Base-by-base conservation (phyloP, 73 alveolate genomes). In the Stentor coeruleus region DNA sequence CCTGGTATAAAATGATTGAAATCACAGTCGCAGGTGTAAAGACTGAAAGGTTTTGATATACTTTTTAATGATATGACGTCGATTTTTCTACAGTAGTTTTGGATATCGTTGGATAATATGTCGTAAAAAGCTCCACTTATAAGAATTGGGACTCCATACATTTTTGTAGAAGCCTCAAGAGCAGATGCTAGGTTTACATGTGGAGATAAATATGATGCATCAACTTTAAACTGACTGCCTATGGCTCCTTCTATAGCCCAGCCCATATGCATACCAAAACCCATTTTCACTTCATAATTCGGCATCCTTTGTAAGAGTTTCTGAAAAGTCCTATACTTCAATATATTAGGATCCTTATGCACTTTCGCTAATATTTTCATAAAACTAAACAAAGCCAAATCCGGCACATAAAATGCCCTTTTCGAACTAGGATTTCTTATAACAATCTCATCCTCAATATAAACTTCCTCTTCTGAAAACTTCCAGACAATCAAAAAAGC, bases 181-280 rank as follows among this genome's bases (percentile, higher is more conserved):
- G 57, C 31, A 2, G 85, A 59, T 15, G 91, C 83, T 30, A 60
- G 20, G 39, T 81, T 81, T 42, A 87, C 95, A 82, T 93, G 90
- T 28, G 98, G 95, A 2, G 95, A 87, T 39, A 93, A 87, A 85
- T 93, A 93, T 28, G 94, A 85, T 2, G 98, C 98, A 85, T 93
- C 98, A 59, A 93, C 88, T 85, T 93, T 93, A 77, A 83, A 93
- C 58, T 58, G 81, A 6, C 93, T 79, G n/a, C 98, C 98, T 0
- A 93, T 93, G 20, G 98, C 98, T 3, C 98, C 98, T 87, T 93
- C 98, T 39, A 93, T 93, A 3, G 96, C 90, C 96, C 96, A 93
- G 28, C 98, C 98, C 36, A 87, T 84, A 74, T 90, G 94, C n/a
- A 93, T 86, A 33, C 98, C 98, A 81, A 93, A 90, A 3, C 91